Percentiles rank a stretch among this genome's conserved stretches.
Evolutionary conservation across 805 yeast species (phyloP).

Genomic region (Phaffomyces antillensis): DNA sequence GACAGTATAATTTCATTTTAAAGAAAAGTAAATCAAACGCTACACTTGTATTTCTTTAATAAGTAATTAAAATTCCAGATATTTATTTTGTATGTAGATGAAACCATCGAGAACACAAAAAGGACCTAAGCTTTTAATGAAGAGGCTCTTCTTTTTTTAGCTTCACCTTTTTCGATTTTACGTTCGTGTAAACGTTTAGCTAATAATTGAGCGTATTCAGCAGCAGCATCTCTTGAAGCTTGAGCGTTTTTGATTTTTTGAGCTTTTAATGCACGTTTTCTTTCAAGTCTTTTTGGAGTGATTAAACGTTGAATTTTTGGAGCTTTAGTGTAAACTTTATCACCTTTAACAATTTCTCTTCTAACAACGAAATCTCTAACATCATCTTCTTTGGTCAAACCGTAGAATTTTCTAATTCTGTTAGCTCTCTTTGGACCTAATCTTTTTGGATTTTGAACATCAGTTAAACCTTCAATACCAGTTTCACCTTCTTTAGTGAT

Average conservation of each 20-base stretch:
- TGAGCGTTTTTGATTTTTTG: conserved; percentile 94
- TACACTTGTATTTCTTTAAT: background rate
- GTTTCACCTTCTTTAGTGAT: conserved; percentile 96
- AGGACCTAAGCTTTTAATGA: conserved; percentile 75
- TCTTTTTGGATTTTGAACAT: conserved; percentile 94
- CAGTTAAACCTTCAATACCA: conserved; percentile 95
- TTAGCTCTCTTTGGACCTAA: conserved; percentile 99
- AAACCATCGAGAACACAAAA: background rate
- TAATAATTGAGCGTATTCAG: conserved; percentile 98
- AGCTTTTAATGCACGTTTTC: conserved; percentile 95
- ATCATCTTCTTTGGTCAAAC: conserved; percentile 76
- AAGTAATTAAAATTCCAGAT: conserved; percentile 7
- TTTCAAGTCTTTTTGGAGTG: conserved; percentile 98
- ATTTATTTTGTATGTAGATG: conserved; percentile 5
- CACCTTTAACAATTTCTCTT: conserved; percentile 98
- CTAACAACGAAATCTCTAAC: conserved; percentile 84
- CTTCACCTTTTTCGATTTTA: conserved; percentile 97
- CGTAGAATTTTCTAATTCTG: conserved; percentile 99
- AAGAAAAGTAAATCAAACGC: background rate
- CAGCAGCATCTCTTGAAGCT: conserved; percentile 99
- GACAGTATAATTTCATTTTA: no score
- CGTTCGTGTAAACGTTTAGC: conserved; percentile 98
- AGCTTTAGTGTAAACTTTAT: conserved; percentile 98
- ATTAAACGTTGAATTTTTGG: conserved; percentile 99
- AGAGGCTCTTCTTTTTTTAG: conserved; percentile 99